Conservation (phyloP, 352 stramenopile species). For the Phytophthora cryptogea region DNA sequence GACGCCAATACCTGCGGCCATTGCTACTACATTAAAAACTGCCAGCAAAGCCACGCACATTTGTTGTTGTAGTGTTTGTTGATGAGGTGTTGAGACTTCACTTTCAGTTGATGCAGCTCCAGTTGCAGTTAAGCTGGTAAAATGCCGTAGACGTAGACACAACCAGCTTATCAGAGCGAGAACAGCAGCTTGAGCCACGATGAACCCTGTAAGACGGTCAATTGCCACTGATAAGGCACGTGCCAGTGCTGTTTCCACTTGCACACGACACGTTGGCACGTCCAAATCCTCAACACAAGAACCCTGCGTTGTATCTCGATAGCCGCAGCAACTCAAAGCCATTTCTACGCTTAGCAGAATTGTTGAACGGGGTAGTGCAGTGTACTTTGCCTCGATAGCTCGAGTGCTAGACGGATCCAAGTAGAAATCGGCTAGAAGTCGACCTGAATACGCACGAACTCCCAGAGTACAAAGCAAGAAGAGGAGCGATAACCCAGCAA, state of each 20-base stretch:
- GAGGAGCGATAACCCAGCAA: slow-evolving; percentile 32
- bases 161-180: slow-evolving; percentile 28
- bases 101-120: background rate
- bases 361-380: slow-evolving; percentile 21
- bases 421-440: slow-evolving; percentile 38
- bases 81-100: background rate
- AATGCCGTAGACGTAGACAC: slow-evolving; percentile 33
- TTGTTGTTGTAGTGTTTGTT: slow-evolving; percentile 18
- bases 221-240: slow-evolving; percentile 22
- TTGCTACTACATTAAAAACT: slow-evolving; percentile 26
- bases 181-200: slow-evolving; percentile 22
- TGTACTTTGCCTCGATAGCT: slow-evolving; percentile 41
- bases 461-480: slow-evolving; percentile 41
- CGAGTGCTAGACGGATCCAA: slow-evolving; percentile 39
- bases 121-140: slow-evolving; percentile 16
- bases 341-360: slow-evolving; percentile 43
- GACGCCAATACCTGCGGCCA: slow-evolving; percentile 36
- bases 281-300: slow-evolving; percentile 24
- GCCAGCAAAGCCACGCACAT: slow-evolving; percentile 8
- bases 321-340: slow-evolving; percentile 55
- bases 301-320: slow-evolving; percentile 37
- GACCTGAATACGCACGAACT: slow-evolving; percentile 33
- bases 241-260: slow-evolving; percentile 21
- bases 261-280: slow-evolving; percentile 35
- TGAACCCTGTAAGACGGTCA: slow-evolving; percentile 22